Conservation (phyloP, 805 yeast species). For the Nakazawaea ernobii region DNA sequence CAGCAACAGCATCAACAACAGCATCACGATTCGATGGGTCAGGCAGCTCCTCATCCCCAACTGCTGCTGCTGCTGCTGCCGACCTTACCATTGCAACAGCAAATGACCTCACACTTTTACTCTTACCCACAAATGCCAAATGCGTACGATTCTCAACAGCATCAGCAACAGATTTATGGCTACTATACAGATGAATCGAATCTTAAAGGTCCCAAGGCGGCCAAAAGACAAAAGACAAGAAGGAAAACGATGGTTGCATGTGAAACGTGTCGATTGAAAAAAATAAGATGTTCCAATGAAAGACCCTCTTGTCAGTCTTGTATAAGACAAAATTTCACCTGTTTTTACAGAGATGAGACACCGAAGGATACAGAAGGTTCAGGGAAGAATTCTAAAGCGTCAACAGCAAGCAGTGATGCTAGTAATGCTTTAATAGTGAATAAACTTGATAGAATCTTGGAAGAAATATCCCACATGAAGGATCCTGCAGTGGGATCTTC, state of each 20-base stretch:
- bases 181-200: neutral
- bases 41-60: too few relatives aligned
- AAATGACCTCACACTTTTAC: too few relatives aligned
- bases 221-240: neutral
- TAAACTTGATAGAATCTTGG: conserved; percentile 5
- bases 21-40: too few relatives aligned
- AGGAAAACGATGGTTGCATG: conserved; percentile 21
- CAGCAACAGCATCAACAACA: neutral
- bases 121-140: too few relatives aligned
- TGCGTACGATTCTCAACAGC: neutral
- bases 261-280: conserved; percentile 23
- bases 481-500: neutral
- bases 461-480: neutral
- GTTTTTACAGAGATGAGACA: conserved; percentile 5
- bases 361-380: neutral
- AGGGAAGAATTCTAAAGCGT: neutral
- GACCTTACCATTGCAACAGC: too few relatives aligned
- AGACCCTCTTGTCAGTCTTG: conserved; percentile 7
- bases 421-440: neutral
- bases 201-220: neutral
- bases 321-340: neutral
- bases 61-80: too few relatives aligned
- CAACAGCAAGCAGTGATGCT: neutral
- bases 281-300: conserved; percentile 21
- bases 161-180: neutral